Base-by-base conservation (phyloP, 805 yeast species). In the Candida pseudofarinosa region DNA sequence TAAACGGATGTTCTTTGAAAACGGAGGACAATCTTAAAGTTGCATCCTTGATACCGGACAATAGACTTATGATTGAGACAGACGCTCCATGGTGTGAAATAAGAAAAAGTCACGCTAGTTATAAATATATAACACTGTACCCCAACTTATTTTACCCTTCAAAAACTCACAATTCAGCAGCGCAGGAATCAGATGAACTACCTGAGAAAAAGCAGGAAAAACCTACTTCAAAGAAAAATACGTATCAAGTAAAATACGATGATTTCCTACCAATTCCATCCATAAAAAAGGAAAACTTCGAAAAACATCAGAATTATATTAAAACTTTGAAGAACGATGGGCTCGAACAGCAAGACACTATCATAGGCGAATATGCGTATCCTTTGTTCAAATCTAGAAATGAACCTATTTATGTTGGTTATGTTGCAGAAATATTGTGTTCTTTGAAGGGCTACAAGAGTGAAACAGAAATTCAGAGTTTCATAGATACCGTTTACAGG, bases 1-100 rank as follows among this genome's bases (percentile, higher is more conserved):
- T 93, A 46, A 93, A 93, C 60, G 99, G 99, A 3, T 93, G 98
- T 56, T 89, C 98, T 1, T 73, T 93, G 50, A 85, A 84, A 55
- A 80, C 87, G 0, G 79, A 78, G 43, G 89, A 85, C 48, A 88
- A 86, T 55, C 63, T 89, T 12, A 71, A 73, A 19, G 88, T 83
- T 18, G 88, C 83, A 0, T 64, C 67, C 34, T 54, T 59, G 18
- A 76, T 93, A n/a, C 98, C 98, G 0, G 54, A 80, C 6, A 79
- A 81, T 3, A 76, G 73, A 53, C 60, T 93, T 35, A 63, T 91
- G 74, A 76, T 93, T 7, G 99, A 93, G 59, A 91, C 97, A 0
- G 99, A 93, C 64, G 89, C 97, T 3, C 99, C 99, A 1, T 93
- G 99, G 99, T 93, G 99, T 67, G 98, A 90, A 57, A 79, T 93